A percentile compares a stretch with the other conserved stretches of the same genome.
phyloP scores from a whole-genome alignment of 2,329 filamentous ascomycete species.

The Claviceps spartinae region DNA sequence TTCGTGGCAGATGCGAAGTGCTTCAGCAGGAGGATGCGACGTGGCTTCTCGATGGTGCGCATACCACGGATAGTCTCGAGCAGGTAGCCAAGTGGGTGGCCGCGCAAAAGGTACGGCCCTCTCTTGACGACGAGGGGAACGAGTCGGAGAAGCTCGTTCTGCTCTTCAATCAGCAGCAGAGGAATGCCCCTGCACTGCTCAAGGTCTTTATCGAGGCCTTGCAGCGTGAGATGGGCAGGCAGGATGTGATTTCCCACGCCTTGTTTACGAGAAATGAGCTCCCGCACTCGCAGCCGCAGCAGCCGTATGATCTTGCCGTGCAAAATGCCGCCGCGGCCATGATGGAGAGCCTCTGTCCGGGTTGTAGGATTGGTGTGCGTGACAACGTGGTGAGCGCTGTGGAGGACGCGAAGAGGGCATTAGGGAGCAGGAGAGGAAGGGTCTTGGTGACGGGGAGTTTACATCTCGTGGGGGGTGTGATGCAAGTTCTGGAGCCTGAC shows the following conservation, averaged over 20 bases:
- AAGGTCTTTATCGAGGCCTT: slow-evolving; percentile 47
- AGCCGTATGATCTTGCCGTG: slow-evolving; percentile 30
- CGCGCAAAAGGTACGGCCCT: slow-evolving; percentile 23
- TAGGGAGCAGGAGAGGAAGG: slow-evolving; percentile 21
- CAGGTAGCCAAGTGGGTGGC: slow-evolving; percentile 68
- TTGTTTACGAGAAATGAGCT: slow-evolving; percentile 68
- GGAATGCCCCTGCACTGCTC: slow-evolving; percentile 57
- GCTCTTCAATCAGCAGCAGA: slow-evolving; percentile 87
- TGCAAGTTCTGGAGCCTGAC: slow-evolving; percentile 53
- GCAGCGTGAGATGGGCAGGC: slow-evolving; percentile 21
- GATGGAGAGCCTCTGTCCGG: slow-evolving; percentile 43
- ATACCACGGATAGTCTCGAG: slow-evolving; percentile 72
- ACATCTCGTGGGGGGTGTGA: slow-evolving; percentile 66
- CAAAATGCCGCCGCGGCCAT: slow-evolving; percentile 52
- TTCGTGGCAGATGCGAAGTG: slow-evolving; percentile 68
- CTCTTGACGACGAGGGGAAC: neutral
- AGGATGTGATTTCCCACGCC: slow-evolving; percentile 50
- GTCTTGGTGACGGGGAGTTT: slow-evolving; percentile 72
- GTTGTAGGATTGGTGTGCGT: slow-evolving; percentile 31
- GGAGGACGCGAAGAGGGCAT: slow-evolving; percentile 33
- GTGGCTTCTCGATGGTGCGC: slow-evolving; percentile 81
- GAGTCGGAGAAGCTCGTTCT: slow-evolving; percentile 36
- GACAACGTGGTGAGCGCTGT: slow-evolving; percentile 64
- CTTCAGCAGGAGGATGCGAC: slow-evolving; percentile 37
- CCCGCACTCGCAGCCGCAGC: slow-evolving; percentile 2